Evolutionary conservation across 345 rosid species (phyloP).

Genomic region (Anacardium occidentale): DNA sequence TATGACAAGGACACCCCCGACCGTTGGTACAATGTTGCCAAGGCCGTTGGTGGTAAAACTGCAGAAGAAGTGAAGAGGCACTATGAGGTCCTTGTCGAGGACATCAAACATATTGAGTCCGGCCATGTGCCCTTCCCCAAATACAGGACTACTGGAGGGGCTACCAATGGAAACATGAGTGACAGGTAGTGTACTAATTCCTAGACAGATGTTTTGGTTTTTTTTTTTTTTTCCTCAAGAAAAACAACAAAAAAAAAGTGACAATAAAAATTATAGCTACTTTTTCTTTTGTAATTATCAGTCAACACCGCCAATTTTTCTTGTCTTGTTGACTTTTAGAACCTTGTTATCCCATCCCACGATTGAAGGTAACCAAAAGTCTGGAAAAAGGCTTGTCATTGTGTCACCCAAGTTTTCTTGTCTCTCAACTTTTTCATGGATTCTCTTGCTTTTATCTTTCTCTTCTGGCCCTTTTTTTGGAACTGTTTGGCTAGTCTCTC

Average conservation of each 20-base stretch:
- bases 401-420: conserved; percentile 16
- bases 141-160: conserved; percentile 48
- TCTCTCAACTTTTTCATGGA: conserved; percentile 33
- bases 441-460: conserved; percentile 15
- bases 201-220: too few species aligned
- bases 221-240: not conserved
- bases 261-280: too few species aligned
- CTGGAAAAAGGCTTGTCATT: conserved; percentile 12
- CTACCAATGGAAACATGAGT: conserved; percentile 35
- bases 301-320: not conserved
- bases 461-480: too few species aligned
- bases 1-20: conserved; percentile 94
- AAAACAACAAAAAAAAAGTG: conserved; percentile 11
- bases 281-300: too few species aligned
- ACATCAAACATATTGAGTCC: conserved; percentile 72
- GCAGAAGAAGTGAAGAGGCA: conserved; percentile 84
- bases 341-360: conserved; percentile 10
- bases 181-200: conserved; percentile 15
- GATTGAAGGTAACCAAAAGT: conserved; percentile 18
- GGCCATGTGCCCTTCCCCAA: conserved; percentile 84
- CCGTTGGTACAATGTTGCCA: conserved; percentile 95
- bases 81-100: conserved; percentile 70
- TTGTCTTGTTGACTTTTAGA: conserved; percentile 18
- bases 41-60: conserved; percentile 81
- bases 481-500: too few species aligned